Conservation (phyloP, 164 flowering plant species). For the Umbellularia californica region DNA sequence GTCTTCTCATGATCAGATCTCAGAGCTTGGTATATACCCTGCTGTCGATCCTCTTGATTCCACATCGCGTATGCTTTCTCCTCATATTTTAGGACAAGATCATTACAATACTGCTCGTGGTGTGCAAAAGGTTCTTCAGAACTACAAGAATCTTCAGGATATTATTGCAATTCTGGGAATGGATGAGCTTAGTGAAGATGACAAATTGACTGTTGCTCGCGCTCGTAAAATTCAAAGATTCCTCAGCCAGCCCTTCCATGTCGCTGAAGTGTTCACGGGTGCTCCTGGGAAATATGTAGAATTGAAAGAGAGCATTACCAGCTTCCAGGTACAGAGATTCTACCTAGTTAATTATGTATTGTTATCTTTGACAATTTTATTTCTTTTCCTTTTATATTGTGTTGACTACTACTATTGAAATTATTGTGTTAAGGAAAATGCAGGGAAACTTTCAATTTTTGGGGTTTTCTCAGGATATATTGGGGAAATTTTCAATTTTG, state of each 20-base stretch:
- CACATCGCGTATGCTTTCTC: slow-evolving; percentile 96
- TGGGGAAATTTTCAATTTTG: too few relatives aligned
- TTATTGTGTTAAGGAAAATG: too few relatives aligned
- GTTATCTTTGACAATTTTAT: neutral
- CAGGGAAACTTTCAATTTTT: too few relatives aligned
- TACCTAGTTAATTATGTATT: neutral
- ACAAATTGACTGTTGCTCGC: slow-evolving; percentile 91
- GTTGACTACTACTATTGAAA: too few relatives aligned
- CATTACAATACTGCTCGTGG: slow-evolving; percentile 98
- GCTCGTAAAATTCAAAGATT: slow-evolving; percentile 90
- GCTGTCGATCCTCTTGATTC: slow-evolving; percentile 56
- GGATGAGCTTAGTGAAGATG: slow-evolving; percentile 99
- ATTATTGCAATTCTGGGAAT: slow-evolving; percentile 98
- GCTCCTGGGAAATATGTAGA: slow-evolving; percentile 97
- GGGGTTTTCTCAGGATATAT: too few relatives aligned
- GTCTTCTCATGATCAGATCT: slow-evolving; percentile 74
- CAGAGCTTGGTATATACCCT: slow-evolving; percentile 98
- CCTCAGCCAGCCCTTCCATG: slow-evolving; percentile 97
- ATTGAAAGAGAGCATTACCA: slow-evolving; percentile 83
- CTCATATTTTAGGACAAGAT: slow-evolving; percentile 83
- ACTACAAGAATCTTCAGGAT: slow-evolving; percentile 95
- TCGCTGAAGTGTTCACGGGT: slow-evolving; percentile 98
- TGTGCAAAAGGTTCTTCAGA: slow-evolving; percentile 88
- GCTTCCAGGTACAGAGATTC: slow-evolving; percentile 13
- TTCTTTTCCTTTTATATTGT: neutral